Evolutionary conservation across 805 yeast genomes (phyloP).

Genomic region (Monosporozyma servazzii): DNA sequence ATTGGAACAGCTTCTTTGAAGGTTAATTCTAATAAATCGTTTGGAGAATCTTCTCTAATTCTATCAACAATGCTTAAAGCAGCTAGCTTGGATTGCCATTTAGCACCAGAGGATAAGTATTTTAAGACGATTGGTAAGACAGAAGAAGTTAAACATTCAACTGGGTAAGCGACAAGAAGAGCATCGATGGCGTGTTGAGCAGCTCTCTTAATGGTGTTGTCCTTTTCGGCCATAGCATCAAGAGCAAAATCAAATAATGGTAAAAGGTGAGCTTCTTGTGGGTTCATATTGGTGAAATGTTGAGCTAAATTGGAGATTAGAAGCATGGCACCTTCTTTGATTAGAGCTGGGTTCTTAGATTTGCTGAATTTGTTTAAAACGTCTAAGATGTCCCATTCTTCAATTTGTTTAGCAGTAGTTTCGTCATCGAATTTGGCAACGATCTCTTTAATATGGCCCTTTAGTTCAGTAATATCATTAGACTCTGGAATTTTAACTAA

Average conservation of each 20-base stretch:
- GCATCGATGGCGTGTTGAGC: conserved; percentile 74
- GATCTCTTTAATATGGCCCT: conserved; percentile 30
- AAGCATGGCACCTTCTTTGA: conserved; percentile 69
- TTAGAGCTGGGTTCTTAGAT: conserved; percentile 61
- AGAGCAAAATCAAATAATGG: conserved; percentile 54
- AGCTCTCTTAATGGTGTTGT: conserved; percentile 72
- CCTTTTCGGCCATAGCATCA: conserved; percentile 79
- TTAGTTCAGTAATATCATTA: conserved; percentile 30
- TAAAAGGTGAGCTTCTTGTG: conserved; percentile 65
- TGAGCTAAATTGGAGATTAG: conserved; percentile 50
- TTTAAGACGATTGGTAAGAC: conserved; percentile 51
- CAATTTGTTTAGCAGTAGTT: conserved; percentile 33
- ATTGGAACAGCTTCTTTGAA: conserved; percentile 76
- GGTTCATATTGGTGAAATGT: conserved; percentile 56
- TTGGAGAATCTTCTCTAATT: conserved; percentile 69
- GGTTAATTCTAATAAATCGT: conserved; percentile 74
- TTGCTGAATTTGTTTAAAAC: conserved; percentile 58
- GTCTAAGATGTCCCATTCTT: conserved; percentile 58
- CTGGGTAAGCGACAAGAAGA: conserved; percentile 59
- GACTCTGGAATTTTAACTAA: conserved; percentile 32
- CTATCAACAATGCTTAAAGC: conserved; percentile 68
- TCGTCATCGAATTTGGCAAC: conserved; percentile 37
- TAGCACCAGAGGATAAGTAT: conserved; percentile 72
- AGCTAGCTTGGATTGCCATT: conserved; percentile 85
- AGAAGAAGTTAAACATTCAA: conserved; percentile 68